Evolutionary conservation across 2,329 filamentous ascomycete genomes (phyloP).

Genomic region (Neofusicoccum kwambonambiense): DNA sequence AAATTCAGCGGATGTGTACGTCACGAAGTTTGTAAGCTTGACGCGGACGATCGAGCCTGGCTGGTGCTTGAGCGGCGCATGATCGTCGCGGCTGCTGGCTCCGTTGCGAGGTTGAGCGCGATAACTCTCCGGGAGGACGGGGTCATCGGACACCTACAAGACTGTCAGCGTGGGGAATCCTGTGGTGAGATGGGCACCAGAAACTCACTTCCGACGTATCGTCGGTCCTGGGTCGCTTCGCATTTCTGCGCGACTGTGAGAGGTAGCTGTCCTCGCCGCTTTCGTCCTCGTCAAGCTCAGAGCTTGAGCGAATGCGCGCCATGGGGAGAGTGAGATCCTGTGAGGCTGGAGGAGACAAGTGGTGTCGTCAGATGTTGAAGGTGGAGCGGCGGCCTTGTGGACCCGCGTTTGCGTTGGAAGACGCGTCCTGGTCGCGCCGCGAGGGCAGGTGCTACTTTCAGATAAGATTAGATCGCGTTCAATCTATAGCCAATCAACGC

Average conservation of each 20-base stretch:
- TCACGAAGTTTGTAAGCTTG: conserved; percentile 85
- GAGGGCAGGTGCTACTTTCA: background rate
- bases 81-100: conserved; percentile 19
- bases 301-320: conserved; percentile 9
- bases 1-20: conserved; percentile 90
- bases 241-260: background rate
- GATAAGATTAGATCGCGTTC: conserved; percentile 17
- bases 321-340: background rate
- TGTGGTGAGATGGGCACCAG: background rate
- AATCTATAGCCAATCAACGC: background rate
- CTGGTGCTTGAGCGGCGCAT: conserved; percentile 35
- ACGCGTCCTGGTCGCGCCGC: conserved; percentile 14
- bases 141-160: background rate
- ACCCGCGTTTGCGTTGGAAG: background rate
- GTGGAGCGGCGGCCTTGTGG: background rate
- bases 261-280: conserved; percentile 1
- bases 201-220: conserved; percentile 5
- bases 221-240: conserved; percentile 5
- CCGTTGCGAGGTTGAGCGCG: conserved; percentile 15
- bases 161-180: background rate
- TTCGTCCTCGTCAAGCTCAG: conserved; percentile 7
- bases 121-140: conserved; percentile 18
- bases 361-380: background rate
- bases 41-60: conserved; percentile 89
- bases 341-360: background rate